Conservation (phyloP, 345 rosid species). For the Trapa incisa region DNA sequence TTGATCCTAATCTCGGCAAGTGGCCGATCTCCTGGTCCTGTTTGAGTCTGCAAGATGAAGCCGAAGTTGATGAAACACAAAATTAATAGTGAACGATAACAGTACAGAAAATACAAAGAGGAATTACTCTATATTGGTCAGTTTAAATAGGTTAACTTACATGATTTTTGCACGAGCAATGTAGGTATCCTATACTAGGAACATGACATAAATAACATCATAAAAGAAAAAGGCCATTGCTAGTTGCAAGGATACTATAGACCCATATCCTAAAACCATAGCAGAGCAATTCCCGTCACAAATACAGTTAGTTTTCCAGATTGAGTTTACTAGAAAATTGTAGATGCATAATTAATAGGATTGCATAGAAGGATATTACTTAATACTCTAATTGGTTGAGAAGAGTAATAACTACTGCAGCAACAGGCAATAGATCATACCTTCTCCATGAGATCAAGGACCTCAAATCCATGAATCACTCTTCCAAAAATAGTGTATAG, state of each 20-base stretch:
- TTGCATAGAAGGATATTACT: neutral
- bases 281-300: neutral
- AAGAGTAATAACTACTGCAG: neutral
- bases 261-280: neutral
- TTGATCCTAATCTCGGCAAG: conserved; percentile 94
- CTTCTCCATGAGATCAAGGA: conserved; percentile 98
- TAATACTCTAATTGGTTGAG: neutral
- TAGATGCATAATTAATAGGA: neutral
- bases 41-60: conserved; percentile 55
- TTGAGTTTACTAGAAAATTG: neutral
- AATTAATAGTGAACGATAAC: neutral
- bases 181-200: neutral
- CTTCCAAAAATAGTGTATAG: conserved; percentile 81
- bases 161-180: neutral
- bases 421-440: conserved; percentile 18
- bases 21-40: conserved; percentile 82
- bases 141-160: neutral
- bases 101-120: neutral
- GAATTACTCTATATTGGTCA: neutral
- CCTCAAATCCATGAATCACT: conserved; percentile 98
- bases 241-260: neutral
- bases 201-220: neutral
- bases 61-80: neutral
- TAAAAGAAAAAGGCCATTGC: neutral
- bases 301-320: neutral